These are phyloP conservation scores for Daedaleopsis nitida DNA, from an alignment of 768 basidiomycete species.

Conservation along the genomic window DNA sequence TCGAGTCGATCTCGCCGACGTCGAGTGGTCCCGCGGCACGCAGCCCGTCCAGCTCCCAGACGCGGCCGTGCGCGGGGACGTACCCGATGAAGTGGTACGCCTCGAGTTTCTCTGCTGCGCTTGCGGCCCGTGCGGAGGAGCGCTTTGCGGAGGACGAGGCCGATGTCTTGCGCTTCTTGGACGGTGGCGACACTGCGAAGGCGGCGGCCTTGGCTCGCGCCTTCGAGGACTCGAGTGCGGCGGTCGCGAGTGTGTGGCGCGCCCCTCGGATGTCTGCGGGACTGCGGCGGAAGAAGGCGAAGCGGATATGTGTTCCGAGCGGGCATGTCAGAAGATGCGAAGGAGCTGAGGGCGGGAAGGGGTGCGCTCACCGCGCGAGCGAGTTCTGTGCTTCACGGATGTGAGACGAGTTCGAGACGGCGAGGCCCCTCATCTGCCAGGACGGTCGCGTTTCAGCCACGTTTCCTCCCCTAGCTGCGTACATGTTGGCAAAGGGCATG, in stretches of 20 bases:
- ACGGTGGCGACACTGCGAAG: constrained; percentile 39
- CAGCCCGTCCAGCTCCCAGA: constrained; percentile 73
- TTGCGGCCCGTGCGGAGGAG: constrained; percentile 4
- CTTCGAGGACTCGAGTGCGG: constrained; percentile 47
- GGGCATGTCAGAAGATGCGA: neutral
- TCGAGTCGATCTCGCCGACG: constrained; percentile 50
- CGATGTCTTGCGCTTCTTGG: constrained; percentile 35
- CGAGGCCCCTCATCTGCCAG: constrained; percentile 63
- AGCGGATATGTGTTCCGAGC: constrained; percentile 2
- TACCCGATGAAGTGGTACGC: constrained; percentile 68
- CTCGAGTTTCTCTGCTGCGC: constrained; percentile 41
- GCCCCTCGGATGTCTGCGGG: constrained; percentile 62
- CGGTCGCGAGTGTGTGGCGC: constrained; percentile 44
- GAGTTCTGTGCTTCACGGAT: constrained; percentile 61
- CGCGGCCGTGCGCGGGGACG: constrained; percentile 60
- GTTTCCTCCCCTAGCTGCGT: neutral
- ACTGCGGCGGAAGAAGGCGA: constrained; percentile 28
- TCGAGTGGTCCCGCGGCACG: constrained; percentile 59
- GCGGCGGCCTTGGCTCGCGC: constrained; percentile 37
- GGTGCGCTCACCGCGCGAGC: constrained; percentile 51
- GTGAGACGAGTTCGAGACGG: constrained; percentile 55
- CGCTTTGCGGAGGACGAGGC: constrained; percentile 23
- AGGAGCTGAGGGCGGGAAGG: neutral
- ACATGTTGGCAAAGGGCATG: no score
- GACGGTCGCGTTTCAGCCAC: neutral